Evolutionary conservation across 2,329 filamentous ascomycete genomes (phyloP).

Genomic region (Pleochaeta shiraiana): DNA sequence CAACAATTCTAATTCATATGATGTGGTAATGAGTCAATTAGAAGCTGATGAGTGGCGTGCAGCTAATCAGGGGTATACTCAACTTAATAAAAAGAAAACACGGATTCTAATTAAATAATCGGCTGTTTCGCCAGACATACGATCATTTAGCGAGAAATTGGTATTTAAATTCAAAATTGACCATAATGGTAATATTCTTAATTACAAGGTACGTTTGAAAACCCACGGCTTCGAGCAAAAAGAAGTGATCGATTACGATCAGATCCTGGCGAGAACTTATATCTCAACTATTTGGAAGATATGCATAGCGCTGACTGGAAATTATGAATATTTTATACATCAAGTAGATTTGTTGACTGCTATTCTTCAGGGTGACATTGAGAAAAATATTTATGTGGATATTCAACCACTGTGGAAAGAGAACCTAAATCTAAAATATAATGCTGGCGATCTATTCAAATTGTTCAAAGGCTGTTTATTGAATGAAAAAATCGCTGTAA

Average conservation of each 20-base stretch:
- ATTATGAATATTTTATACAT: not conserved
- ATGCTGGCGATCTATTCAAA: not conserved
- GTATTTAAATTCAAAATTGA: slow-evolving; percentile 1
- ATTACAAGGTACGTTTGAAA: not conserved
- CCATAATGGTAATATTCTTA: slow-evolving; percentile 1
- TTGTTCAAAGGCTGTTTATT: slow-evolving; percentile 5
- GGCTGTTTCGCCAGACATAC: not conserved
- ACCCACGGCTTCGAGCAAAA: not conserved
- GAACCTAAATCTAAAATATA: not conserved
- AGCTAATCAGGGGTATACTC: not conserved
- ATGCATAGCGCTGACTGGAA: not conserved
- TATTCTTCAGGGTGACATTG: not conserved
- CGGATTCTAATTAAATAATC: not conserved
- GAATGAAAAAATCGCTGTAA: slow-evolving; percentile 3
- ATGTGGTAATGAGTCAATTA: not conserved
- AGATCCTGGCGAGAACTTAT: not conserved
- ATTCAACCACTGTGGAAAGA: slow-evolving; percentile 2
- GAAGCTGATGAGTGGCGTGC: not conserved
- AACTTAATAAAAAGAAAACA: not conserved
- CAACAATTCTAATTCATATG: not conserved
- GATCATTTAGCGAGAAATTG: not conserved
- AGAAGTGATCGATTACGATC: not conserved
- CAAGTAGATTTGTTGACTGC: not conserved
- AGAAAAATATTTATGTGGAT: not conserved
- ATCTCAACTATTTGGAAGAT: not conserved